Percentiles rank a stretch among this genome's conserved stretches.
These are phyloP conservation scores for Psilocybe azurescens DNA, from an alignment of 768 basidiomycete genomes.

Conservation along the genomic window DNA sequence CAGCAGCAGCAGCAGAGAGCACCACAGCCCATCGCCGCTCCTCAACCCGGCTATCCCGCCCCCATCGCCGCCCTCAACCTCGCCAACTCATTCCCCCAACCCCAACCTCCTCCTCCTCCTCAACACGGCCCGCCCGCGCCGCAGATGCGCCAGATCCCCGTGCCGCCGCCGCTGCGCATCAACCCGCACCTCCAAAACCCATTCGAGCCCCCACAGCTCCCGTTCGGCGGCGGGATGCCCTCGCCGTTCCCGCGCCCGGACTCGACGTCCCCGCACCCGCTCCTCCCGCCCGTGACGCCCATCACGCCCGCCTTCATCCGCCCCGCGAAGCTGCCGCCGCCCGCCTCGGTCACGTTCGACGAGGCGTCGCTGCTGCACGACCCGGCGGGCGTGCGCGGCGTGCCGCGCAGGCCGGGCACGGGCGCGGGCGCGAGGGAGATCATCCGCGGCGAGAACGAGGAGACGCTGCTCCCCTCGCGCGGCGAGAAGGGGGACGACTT, in stretches of 20 bases:
- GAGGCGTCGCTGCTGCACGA: neutral
- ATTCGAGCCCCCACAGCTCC: conserved; percentile 27
- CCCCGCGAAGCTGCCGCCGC: conserved; percentile 41
- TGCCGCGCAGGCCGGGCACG: neutral
- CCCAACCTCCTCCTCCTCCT: conserved; percentile 6
- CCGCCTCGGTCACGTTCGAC: neutral
- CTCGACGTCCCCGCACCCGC: conserved; percentile 65
- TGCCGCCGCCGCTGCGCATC: conserved; percentile 15
- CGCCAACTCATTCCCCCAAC: neutral
- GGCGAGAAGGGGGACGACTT: conserved; percentile 84
- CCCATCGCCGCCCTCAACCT: conserved; percentile 71
- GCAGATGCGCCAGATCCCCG: conserved; percentile 10
- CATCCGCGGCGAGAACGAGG: conserved; percentile 39
- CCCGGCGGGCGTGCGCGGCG: neutral
- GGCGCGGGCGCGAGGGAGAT: neutral
- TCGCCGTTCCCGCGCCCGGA: conserved; percentile 27
- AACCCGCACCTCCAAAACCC: conserved; percentile 10
- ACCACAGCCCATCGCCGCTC: conserved; percentile 57
- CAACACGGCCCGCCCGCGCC: neutral
- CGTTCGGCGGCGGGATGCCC: conserved; percentile 21
- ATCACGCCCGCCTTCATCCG: conserved; percentile 81
- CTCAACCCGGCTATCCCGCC: conserved; percentile 75
- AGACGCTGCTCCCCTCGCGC: conserved; percentile 65
- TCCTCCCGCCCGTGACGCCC: conserved; percentile 78
- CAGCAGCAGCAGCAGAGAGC: conserved; percentile 12